These are phyloP conservation scores for Wickerhamomyces sydowiorum DNA, from an alignment of 805 yeast species.

Conservation along the genomic window DNA sequence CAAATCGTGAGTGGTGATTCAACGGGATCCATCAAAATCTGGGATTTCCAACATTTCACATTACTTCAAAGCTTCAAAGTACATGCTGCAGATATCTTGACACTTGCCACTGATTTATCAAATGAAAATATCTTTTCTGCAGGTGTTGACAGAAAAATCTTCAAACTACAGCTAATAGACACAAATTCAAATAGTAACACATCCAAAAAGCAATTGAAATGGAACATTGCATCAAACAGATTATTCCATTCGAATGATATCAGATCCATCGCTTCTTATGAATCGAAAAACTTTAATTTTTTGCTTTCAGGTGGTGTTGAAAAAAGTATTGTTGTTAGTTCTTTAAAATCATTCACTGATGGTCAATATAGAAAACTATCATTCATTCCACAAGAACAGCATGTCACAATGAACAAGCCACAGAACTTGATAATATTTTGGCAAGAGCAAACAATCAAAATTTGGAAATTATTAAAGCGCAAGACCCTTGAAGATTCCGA, in stretches of 20 bases:
- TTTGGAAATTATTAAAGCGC: constrained; percentile 59
- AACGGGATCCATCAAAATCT: constrained; percentile 86
- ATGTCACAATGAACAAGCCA: constrained; percentile 40
- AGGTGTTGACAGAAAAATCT: constrained; percentile 91
- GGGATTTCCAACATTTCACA: constrained; percentile 80
- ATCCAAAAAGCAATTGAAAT: constrained; percentile 46
- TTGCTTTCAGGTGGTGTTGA: constrained; percentile 85
- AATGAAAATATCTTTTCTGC: constrained; percentile 74
- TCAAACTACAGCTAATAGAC: constrained; percentile 41
- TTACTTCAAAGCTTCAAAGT: constrained; percentile 73
- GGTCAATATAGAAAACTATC: constrained; percentile 71
- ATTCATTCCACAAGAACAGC: constrained; percentile 50
- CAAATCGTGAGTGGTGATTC: constrained; percentile 96
- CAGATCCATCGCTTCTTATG: constrained; percentile 66
- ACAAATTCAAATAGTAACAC: constrained; percentile 2
- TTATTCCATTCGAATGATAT: constrained; percentile 83
- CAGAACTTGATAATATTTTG: constrained; percentile 62
- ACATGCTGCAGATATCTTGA: constrained; percentile 89
- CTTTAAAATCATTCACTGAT: constrained; percentile 59
- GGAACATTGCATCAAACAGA: constrained; percentile 76
- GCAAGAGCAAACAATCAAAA: constrained; percentile 75
- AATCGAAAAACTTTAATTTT: constrained; percentile 60
- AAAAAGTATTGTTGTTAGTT: constrained; percentile 54
- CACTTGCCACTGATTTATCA: constrained; percentile 53
- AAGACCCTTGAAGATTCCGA: constrained; percentile 8